phyloP scores from a whole-genome alignment of 208 protist genomes.

The Trypanosoma scelopori region DNA sequence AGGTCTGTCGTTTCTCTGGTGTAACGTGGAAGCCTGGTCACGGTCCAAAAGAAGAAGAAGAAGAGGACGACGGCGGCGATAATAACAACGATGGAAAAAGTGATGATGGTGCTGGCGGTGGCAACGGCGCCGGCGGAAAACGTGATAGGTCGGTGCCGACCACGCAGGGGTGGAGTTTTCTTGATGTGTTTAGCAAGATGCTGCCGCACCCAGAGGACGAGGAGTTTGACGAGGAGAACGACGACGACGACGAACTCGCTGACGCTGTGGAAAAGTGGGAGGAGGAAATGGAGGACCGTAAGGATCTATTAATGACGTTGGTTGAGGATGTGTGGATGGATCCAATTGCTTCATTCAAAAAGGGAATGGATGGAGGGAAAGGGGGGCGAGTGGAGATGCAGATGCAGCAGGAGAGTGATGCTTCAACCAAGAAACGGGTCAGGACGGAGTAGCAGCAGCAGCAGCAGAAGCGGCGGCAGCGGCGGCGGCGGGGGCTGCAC shows the following conservation, averaged over 20 bases:
- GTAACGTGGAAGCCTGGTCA: slow-evolving; percentile 75
- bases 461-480: too few relatives aligned
- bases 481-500: too few relatives aligned
- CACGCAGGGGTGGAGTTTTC: slow-evolving; percentile 56
- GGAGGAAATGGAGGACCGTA: slow-evolving; percentile 72
- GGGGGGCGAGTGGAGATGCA: not conserved
- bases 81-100: slow-evolving; percentile 29
- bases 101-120: slow-evolving; percentile 24
- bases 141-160: slow-evolving; percentile 17
- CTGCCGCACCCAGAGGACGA: slow-evolving; percentile 65
- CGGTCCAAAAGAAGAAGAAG: slow-evolving; percentile 44
- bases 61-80: slow-evolving; percentile 30
- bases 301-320: slow-evolving; percentile 48
- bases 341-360: slow-evolving; percentile 26
- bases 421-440: slow-evolving; percentile 20
- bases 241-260: slow-evolving; percentile 28
- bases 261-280: slow-evolving; percentile 70
- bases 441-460: slow-evolving; percentile 44
- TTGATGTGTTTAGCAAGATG: slow-evolving; percentile 81
- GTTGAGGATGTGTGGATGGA: slow-evolving; percentile 38
- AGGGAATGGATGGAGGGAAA: slow-evolving; percentile 13
- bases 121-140: slow-evolving; percentile 20
- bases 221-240: slow-evolving; percentile 48
- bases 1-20: slow-evolving; percentile 61
- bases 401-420: not conserved